Conservation (phyloP, 768 basidiomycete genomes). For the Clavulina sp. region DNA sequence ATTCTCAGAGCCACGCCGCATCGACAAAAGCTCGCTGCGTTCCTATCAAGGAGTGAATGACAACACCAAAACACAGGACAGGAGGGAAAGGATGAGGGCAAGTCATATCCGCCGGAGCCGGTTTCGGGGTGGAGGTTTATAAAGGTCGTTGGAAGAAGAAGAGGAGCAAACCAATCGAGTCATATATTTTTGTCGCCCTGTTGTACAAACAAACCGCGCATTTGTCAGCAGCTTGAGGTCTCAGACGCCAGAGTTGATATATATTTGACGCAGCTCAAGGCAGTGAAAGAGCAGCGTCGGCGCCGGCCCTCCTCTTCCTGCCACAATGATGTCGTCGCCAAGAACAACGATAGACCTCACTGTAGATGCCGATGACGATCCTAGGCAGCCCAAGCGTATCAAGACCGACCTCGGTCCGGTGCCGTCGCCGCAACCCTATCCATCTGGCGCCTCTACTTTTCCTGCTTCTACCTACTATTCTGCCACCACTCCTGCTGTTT, state of each 20-base stretch:
- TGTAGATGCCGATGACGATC: neutral
- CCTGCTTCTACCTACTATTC: neutral
- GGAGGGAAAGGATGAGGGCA: neutral
- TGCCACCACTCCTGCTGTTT: neutral
- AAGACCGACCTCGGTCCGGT: neutral
- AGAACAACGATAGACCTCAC: neutral
- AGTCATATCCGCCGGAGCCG: neutral
- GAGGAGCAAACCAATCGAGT: neutral
- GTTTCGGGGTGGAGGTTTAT: neutral
- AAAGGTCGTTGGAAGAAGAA: neutral
- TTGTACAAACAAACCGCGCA: too few species aligned
- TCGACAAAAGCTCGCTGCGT: neutral
- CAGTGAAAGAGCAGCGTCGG: neutral
- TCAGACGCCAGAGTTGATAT: too few species aligned
- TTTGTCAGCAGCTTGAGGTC: too few species aligned
- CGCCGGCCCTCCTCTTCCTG: neutral
- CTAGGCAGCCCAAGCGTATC: neutral
- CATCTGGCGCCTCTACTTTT: neutral
- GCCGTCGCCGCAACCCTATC: too few species aligned
- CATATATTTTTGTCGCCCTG: too few species aligned
- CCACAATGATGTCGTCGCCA: neutral
- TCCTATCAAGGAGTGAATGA: neutral
- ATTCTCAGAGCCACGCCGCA: neutral
- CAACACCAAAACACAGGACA: neutral
- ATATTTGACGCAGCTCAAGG: neutral